Base-by-base conservation (phyloP, 2,329 filamentous ascomycete species). In the Helicocarpus griseus region DNA sequence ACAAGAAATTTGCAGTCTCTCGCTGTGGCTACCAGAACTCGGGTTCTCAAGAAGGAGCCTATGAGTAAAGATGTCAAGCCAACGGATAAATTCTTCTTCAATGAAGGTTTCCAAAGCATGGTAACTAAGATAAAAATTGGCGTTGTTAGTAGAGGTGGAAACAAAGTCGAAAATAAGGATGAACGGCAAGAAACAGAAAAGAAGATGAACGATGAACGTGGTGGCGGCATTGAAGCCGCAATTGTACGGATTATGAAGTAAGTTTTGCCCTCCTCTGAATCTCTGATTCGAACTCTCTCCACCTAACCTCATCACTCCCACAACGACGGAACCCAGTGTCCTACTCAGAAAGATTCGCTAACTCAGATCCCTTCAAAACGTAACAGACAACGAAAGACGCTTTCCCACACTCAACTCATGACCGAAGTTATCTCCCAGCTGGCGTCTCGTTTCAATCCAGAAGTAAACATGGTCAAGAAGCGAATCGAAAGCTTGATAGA, bases 121-220 rank as follows among this genome's bases (percentile, higher is more conserved):
- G 83, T 86, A 47, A 78, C 93, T 62, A 89, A 87, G 66, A 88
- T 96, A 70, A 95, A 95, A 68, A 87, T 93, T 19, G 88, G 88
- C 21, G 85, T 93, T 4, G 86, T 95, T 58, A 86, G 77, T 48
- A 70, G 81, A 47, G 81, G 83, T 1, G 80, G 84, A 17, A 94
- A 89, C 65, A 93, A 89, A 69, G 86, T 95, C 0, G 91, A 97
- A 69, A 88, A 81, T 49, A 74, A 78, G 49, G 73, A 75, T 29
- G 81, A 84, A 66, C 73, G 81, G 40, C 68, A 67, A 40, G 70
- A 73, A 46, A 76, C 74, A 0, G 72, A 77, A 58, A 71, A 71
- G 60, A 73, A 71, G 73, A 80, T 57, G 58, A 70, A 72, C 35
- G 73, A 77, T 13, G 73, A 75, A 54, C 68, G 75, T 39, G 70